Base-by-base conservation (phyloP, 306 rosid species). In the Bauhinia variegata region DNA sequence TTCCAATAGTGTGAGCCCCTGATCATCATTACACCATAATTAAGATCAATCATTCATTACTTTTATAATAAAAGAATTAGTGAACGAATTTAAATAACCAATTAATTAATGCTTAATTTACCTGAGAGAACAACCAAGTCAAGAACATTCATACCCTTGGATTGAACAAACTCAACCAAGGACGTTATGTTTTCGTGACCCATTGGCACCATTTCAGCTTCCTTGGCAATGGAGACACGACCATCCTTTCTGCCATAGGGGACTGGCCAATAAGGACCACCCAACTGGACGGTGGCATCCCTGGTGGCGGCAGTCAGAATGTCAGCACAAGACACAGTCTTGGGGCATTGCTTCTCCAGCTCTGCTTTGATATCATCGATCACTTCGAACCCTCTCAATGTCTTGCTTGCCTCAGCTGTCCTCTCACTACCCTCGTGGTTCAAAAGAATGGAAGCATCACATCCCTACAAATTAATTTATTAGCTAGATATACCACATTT, bases 1-100 rank as follows among this genome's bases (percentile, higher is more conserved):
- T 85, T 63, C 98, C 96, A 53, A 86, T 86, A n/a, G 96, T 92
- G 65, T 89, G 98, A 18, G 98, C 92, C 32, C 96, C 96, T 89
- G 8, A 60, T 47, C 18, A 70, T 12, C 44, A 10, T 18, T 23
- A 23, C 6, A 60, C 47, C 18, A 70, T 12, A 38, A 10, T 18
- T 23, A 23, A 23, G 1, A 23, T 23, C 2, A 23, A 23, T 23
- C 28, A 23, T 1, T 23, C 28, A 23, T 23, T 23, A 23, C 2
- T 2, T 2, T 1, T 23, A 23, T 23, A 23, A 2, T 23, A 23
- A 23, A 23, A 23, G n/a, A 23, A 23, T 2, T 23, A 23, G 28
- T 23, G 28, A 1, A 23, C 28, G 28, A 23, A n/a, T n/a, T n/a
- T n/a, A 23, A 23, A 2, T 23, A 23, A 23, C 28, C 28, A 23